Conservation (phyloP, 2,329 filamentous ascomycete genomes). For the Beauveria caledonica region DNA sequence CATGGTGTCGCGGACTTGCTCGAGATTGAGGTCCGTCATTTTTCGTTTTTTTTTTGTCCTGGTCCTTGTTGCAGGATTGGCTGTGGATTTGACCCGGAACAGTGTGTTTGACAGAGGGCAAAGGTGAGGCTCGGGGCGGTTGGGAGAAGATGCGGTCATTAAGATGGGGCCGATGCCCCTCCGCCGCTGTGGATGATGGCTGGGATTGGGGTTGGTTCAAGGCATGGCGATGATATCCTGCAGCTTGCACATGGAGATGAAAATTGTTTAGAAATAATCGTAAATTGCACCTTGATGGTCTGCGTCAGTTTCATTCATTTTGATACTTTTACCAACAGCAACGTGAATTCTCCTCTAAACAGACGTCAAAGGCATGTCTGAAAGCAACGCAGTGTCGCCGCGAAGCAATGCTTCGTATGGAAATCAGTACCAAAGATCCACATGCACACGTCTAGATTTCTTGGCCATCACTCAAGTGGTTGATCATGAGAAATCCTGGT, state of each 20-base stretch:
- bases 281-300: too few relatives aligned
- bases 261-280: too few relatives aligned
- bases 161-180: background rate
- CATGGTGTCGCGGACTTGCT: conserved; percentile 54
- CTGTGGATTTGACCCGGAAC: too few relatives aligned
- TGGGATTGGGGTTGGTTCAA: background rate
- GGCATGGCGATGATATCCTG: background rate
- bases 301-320: too few relatives aligned
- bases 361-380: background rate
- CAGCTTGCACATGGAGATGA: background rate
- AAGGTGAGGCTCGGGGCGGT: background rate
- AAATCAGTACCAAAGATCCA: background rate
- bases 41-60: background rate
- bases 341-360: too few relatives aligned
- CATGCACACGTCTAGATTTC: background rate
- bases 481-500: background rate
- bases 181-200: background rate
- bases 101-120: too few relatives aligned
- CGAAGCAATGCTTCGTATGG: too few relatives aligned
- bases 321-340: background rate
- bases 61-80: background rate
- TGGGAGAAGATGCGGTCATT: background rate
- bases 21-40: conserved; percentile 51
- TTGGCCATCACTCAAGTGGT: background rate
- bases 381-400: background rate